phyloP scores from a whole-genome alignment of 352 stramenopile species.

The Thraustochytrium sp. region DNA sequence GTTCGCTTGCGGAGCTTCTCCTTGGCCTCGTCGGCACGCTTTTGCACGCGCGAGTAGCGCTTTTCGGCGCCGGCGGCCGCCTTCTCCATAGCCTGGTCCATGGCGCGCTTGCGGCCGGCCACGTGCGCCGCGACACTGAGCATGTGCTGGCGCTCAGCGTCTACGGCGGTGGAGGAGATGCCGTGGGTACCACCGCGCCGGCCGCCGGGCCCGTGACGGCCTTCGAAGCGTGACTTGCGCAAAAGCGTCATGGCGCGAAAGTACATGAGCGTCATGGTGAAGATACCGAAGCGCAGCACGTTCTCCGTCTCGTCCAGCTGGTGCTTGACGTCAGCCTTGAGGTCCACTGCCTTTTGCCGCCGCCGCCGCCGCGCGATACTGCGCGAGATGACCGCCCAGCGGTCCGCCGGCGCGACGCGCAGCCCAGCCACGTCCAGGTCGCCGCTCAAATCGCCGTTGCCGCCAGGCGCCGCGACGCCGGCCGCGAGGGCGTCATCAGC shows the following conservation, averaged over 20 bases:
- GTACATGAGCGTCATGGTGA: constrained; percentile 92
- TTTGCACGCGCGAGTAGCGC: not conserved
- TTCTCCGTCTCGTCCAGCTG: constrained; percentile 72
- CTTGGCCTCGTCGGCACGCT: not conserved
- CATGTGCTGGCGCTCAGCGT: constrained; percentile 6
- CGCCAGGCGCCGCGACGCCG: not conserved
- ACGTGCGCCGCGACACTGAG: not conserved
- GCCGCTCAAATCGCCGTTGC: too few relatives aligned
- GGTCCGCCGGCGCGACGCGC: not conserved
- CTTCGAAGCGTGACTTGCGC: constrained; percentile 53
- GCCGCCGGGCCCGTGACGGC: not conserved
- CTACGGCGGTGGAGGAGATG: not conserved
- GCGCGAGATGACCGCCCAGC: constrained; percentile 13
- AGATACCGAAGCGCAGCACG: constrained; percentile 89
- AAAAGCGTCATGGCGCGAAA: constrained; percentile 81
- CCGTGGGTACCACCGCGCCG: not conserved
- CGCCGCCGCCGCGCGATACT: not conserved
- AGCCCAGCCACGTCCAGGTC: not conserved
- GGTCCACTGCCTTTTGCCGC: constrained; percentile 34
- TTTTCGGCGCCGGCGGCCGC: not conserved
- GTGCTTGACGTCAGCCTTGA: constrained; percentile 51
- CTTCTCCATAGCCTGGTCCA: constrained; percentile 22
- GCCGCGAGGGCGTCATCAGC: not conserved
- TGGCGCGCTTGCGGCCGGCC: not conserved
- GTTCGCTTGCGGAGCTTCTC: constrained; percentile 2